Base-by-base conservation (phyloP, 352 stramenopile species). In the Pythium rhizo-oryzae region DNA sequence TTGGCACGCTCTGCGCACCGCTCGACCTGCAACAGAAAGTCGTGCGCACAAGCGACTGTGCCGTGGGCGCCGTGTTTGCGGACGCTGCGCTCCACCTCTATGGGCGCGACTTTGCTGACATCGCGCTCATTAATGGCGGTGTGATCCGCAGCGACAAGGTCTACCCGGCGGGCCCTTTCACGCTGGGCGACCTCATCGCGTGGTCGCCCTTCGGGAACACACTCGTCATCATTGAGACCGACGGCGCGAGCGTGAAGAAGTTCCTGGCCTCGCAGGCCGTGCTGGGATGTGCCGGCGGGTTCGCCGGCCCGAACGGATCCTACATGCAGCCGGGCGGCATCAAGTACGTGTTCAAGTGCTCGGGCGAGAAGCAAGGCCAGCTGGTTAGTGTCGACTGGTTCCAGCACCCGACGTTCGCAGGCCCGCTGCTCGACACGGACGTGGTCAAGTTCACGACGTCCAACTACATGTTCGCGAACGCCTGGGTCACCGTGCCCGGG, bases 201-300 rank as follows among this genome's bases (percentile, higher is more conserved):
- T 90, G 82, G 80, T 89, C 81, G 35, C 84, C 84, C 21, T 92
- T 92, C 52, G 84, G 82, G 19, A 88, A 92, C 66, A 84, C 72
- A 12, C 63, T 91, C 12, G 77, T 89, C 66, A 74, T 86, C n/a
- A 74, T 81, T 12, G 51, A 80, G 62, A 90, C 76, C 4, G 81
- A 90, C 39, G 85, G 82, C 9, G 72, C 70, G 6, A 88, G 77
- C 52, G 64, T 91, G 54, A 90, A 89, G 72, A 75, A 82, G 44
- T 90, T 78, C 50, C 71, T 93, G 83, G 88, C 78, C 47, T 59
- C 33, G 71, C 44, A 41, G 28, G 18, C 15, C 23, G 4, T 60
- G 28, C 16, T 49, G 4, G 84, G 64, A 57, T 91, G 85, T 49
- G 85, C 78, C 18, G 72, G 55, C 49, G 75, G 76, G 33, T 50